Conservation (phyloP, 768 basidiomycete species). For the Phlebiopsis flavidoalba region DNA sequence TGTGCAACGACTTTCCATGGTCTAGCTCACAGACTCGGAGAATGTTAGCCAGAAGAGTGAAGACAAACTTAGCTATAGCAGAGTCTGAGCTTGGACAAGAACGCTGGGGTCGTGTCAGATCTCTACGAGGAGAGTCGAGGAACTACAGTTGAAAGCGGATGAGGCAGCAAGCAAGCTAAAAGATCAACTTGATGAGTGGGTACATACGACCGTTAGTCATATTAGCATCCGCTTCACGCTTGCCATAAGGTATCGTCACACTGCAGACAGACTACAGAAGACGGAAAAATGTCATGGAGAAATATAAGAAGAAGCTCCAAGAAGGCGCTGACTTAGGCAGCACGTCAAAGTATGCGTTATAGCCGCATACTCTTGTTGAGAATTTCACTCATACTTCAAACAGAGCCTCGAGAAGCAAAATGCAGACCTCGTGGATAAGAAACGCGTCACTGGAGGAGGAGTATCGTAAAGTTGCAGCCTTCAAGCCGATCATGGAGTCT, state of each 20-base stretch:
- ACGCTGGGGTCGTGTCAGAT: slow-evolving; percentile 61
- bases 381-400: not conserved
- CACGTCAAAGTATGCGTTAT: slow-evolving; percentile 63
- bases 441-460: slow-evolving; percentile 91
- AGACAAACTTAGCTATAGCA: slow-evolving; percentile 77
- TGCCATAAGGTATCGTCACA: slow-evolving; percentile 74
- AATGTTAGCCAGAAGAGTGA: slow-evolving; percentile 83
- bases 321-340: slow-evolving; percentile 88
- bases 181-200: slow-evolving; percentile 93
- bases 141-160: slow-evolving; percentile 73
- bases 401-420: slow-evolving; percentile 92
- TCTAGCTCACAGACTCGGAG: slow-evolving; percentile 23
- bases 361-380: not conserved
- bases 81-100: slow-evolving; percentile 84
- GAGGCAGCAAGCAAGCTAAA: slow-evolving; percentile 77
- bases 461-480: slow-evolving; percentile 77
- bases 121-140: slow-evolving; percentile 76
- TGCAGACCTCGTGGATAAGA: slow-evolving; percentile 84
- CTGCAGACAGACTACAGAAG: slow-evolving; percentile 88
- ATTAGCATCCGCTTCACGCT: not conserved
- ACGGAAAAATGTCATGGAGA: slow-evolving; percentile 97
- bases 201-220: slow-evolving; percentile 4
- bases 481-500: slow-evolving; percentile 87
- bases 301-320: slow-evolving; percentile 97
- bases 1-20: not conserved